Evolutionary conservation across 1,284 basidiomycete species (phyloP).

Genomic region (Phlebopus sp.): DNA sequence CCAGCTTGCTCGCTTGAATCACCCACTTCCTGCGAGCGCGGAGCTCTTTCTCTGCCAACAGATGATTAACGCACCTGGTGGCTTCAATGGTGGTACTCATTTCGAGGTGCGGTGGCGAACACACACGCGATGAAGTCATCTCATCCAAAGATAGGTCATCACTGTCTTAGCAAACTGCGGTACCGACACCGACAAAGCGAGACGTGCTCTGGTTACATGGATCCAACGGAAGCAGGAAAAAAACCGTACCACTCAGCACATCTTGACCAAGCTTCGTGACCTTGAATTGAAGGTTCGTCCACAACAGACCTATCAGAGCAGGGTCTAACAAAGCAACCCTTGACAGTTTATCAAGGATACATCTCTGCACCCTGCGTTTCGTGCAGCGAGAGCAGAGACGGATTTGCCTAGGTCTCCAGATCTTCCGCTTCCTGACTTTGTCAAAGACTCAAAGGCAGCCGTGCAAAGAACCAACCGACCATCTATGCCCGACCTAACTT

Average conservation of each 20-base stretch:
- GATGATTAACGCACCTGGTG: slow-evolving; percentile 28
- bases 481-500: not conserved
- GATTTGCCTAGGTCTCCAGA: slow-evolving; percentile 25
- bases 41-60: not conserved
- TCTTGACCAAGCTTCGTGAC: slow-evolving; percentile 26
- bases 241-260: slow-evolving; percentile 30
- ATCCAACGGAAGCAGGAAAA: slow-evolving; percentile 30
- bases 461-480: not conserved
- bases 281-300: slow-evolving; percentile 30
- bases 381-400: slow-evolving; percentile 32
- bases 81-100: slow-evolving; percentile 30
- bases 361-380: slow-evolving; percentile 27
- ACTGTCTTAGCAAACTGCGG: slow-evolving; percentile 33
- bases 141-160: slow-evolving; percentile 24
- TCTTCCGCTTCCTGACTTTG: slow-evolving; percentile 22
- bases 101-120: slow-evolving; percentile 20
- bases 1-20: no score
- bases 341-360: slow-evolving; percentile 24
- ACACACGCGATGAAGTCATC: not conserved
- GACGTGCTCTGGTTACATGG: slow-evolving; percentile 30
- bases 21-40: no score
- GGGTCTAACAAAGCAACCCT: no score
- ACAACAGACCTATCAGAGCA: not conserved
- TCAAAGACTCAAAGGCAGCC: not conserved
- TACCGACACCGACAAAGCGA: slow-evolving; percentile 25